Conservation (phyloP, 768 basidiomycete species). For the Trametes gibbosa region DNA sequence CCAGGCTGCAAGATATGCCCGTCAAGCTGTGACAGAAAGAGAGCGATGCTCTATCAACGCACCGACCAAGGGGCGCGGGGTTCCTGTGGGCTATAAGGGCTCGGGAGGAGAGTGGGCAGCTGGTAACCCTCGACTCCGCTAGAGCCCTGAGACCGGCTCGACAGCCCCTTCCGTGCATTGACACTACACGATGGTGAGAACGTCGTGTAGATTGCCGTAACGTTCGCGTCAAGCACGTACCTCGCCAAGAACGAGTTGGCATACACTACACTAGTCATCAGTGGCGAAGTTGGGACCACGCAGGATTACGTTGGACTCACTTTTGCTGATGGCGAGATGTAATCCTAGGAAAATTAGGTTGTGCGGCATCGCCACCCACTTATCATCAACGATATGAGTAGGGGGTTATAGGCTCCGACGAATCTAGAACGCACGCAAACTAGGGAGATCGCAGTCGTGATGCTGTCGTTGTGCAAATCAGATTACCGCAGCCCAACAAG, state of each 20-base stretch:
- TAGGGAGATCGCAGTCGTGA: conserved; percentile 21
- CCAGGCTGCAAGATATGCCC: not conserved
- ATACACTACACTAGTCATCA: conserved; percentile 3
- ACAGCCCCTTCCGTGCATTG: conserved; percentile 9
- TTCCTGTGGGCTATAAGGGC: not conserved
- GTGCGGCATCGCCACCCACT: conserved; percentile 26
- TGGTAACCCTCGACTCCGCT: not conserved
- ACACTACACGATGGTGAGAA: not conserved
- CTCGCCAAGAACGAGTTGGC: conserved; percentile 20
- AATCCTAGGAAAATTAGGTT: conserved; percentile 24
- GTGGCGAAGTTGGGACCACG: not conserved
- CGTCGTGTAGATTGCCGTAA: not conserved
- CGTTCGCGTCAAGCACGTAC: not conserved
- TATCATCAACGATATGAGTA: not conserved
- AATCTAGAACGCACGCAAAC: conserved; percentile 19
- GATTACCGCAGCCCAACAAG: too few species aligned
- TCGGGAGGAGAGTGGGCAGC: not conserved
- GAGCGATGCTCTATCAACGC: not conserved
- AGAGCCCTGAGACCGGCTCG: not conserved
- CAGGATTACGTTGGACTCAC: conserved; percentile 8
- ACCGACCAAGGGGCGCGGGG: not conserved
- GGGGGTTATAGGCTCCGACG: not conserved
- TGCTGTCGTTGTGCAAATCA: conserved; percentile 6
- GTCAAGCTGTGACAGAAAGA: not conserved
- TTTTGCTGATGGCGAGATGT: conserved; percentile 26